Base-by-base conservation (phyloP, 148 eudicot genomes). In the Cornus kousa region DNA sequence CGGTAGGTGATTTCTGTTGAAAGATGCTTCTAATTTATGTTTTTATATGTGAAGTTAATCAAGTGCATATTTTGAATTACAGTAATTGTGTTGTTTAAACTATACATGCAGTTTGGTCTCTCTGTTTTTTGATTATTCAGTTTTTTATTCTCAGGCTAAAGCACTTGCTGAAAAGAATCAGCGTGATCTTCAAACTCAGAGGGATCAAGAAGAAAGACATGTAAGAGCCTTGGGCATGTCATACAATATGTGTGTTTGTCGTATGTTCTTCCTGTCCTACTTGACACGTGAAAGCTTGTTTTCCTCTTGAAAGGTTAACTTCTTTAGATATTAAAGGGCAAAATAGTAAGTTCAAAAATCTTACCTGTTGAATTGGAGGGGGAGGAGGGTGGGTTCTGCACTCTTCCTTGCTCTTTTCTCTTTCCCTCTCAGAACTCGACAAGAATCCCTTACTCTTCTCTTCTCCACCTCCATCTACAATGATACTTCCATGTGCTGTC, bases 141-240 rank as follows among this genome's bases (percentile, higher is more conserved):
- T 40, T 65, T 79, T 16, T 16, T 33, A 33, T 80, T 24, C 73
- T 67, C 82, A 89, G 90, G 91, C 91, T 77, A 87, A 83, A 80
- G 91, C 91, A 48, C 74, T 89, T 75, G 91, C 88, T 72, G 91
- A 89, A 67, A 89, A 89, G 81, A 89, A 89, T 80, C 87, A 89
- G 67, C 84, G 91, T 31, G 91, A 89, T 73, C 84, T 89, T 71
- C 91, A 89, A 78, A 80, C 82, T 78, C 90, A 81, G 77, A 83
- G 74, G 79, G 90, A 89, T 5, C 91, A 89, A 79, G 88, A 89
- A 70, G 91, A 89, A 82, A 81, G 87, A 85, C 79, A 83, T 85
- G 91, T 89, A 72, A 82, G 89, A 75, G 40, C 65, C 60, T 68
- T 83, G 5, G 12, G 73, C 83, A 78, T 81, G 68, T 75, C 70